These are phyloP conservation scores for Lonicera japonica DNA, from an alignment of 129 eudicot genomes.

Conservation along the genomic window DNA sequence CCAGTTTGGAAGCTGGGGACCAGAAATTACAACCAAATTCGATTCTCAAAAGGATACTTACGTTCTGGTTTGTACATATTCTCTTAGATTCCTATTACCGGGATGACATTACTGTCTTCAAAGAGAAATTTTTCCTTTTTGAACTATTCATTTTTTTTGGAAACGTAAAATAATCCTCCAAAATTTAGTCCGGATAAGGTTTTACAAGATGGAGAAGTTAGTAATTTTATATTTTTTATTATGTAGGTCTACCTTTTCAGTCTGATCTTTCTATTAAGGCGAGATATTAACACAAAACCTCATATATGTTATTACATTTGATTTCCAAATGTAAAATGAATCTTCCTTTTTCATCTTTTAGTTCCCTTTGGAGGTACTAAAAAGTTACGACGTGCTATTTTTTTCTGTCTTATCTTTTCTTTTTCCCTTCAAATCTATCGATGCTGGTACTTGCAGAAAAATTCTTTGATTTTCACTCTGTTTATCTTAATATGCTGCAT, in stretches of 20 bases:
- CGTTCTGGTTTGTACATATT: constrained; percentile 52
- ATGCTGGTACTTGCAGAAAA: too few relatives aligned
- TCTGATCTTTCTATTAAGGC: too few relatives aligned
- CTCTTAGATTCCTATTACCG: background rate
- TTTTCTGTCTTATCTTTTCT: too few relatives aligned
- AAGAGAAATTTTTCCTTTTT: background rate
- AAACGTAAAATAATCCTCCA: background rate
- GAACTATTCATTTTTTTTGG: background rate
- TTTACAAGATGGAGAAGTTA: too few relatives aligned
- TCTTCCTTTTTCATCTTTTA: too few relatives aligned
- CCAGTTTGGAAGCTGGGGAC: constrained; percentile 96
- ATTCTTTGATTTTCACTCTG: too few relatives aligned
- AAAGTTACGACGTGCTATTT: too few relatives aligned
- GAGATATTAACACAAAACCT: background rate
- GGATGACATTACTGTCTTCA: background rate
- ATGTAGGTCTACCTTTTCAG: too few relatives aligned
- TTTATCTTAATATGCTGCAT: too few relatives aligned
- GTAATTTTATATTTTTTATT: too few relatives aligned
- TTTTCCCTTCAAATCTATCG: too few relatives aligned
- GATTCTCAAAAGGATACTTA: constrained; percentile 92
- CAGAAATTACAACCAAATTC: constrained; percentile 68
- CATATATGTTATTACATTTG: background rate
- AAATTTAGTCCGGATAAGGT: background rate
- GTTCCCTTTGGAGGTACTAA: background rate
- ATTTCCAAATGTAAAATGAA: background rate